phyloP scores from a whole-genome alignment of 2,329 filamentous ascomycete species.

The Beauveria sp. region DNA sequence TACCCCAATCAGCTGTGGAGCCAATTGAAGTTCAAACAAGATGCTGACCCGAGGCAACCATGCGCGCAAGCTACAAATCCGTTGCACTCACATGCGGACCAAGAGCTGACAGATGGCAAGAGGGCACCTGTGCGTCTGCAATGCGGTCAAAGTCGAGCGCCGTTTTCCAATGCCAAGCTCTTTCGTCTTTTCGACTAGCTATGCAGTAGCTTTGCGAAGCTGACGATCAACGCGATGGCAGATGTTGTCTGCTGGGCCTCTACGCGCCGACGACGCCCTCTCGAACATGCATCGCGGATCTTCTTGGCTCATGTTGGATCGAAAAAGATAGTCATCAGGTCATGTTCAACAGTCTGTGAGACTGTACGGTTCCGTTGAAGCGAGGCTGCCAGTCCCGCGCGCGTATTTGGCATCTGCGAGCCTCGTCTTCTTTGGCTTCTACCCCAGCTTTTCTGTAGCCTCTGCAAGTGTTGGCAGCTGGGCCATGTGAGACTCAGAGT shows the following conservation, averaged over 20 bases:
- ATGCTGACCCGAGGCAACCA: slow-evolving; percentile 2
- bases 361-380: background rate
- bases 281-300: background rate
- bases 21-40: slow-evolving; percentile 1
- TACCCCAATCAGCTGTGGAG: background rate
- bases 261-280: background rate
- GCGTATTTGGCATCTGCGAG: background rate
- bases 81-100: background rate
- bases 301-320: background rate
- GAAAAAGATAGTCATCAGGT: background rate
- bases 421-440: background rate
- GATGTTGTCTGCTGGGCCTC: background rate
- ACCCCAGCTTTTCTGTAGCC: background rate
- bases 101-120: background rate
- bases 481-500: slow-evolving; percentile 8
- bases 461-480: background rate
- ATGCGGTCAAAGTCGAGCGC: background rate
- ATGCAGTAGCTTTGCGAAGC: background rate
- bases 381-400: background rate
- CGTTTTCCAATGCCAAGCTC: background rate
- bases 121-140: background rate
- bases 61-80: background rate
- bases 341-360: background rate
- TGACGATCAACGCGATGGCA: background rate
- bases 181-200: background rate